phyloP scores from a whole-genome alignment of 306 rosid species.

The Corylus heterophylla region DNA sequence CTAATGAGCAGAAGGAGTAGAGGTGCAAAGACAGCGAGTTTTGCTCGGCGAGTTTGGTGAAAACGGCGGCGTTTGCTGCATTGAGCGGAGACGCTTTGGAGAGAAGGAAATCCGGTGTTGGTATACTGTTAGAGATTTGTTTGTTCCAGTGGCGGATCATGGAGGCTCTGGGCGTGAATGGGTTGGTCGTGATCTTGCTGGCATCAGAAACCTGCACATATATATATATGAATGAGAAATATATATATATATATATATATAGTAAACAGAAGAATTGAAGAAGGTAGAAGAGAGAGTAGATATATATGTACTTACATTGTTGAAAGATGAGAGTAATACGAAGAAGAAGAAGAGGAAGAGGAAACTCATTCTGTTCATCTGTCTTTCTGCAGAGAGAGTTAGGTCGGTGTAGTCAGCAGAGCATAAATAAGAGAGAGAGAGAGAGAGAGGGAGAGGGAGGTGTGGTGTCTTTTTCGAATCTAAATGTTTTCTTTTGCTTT shows the following conservation, averaged over 20 bases:
- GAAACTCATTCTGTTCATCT: conserved; percentile 23
- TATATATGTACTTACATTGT: conserved; percentile 41
- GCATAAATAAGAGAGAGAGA: not conserved
- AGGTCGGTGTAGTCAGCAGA: not conserved
- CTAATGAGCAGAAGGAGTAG: conserved; percentile 57
- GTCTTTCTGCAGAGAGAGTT: not conserved
- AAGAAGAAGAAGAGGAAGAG: conserved; percentile 42
- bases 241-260: not conserved
- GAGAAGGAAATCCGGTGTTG: conserved; percentile 53
- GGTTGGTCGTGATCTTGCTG: conserved; percentile 34
- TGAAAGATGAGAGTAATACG: conserved; percentile 49
- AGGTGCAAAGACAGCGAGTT: conserved; percentile 37
- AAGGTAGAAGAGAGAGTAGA: not conserved
- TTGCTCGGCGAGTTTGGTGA: conserved; percentile 38
- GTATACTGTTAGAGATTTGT: conserved; percentile 47
- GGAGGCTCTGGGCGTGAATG: conserved; percentile 75
- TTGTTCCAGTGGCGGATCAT: conserved; percentile 72
- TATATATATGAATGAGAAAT: no score
- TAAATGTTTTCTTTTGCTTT: not conserved
- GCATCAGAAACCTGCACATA: conserved; percentile 47
- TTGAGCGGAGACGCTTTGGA: conserved; percentile 77
- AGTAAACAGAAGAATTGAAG: not conserved
- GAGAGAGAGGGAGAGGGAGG: not conserved
- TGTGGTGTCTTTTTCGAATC: not conserved
- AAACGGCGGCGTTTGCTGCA: conserved; percentile 44